Evolutionary conservation across 2,329 filamentous ascomycete species (phyloP), one percentile per base, ranked within the genome.

Genomic region (Tolypocladium paradoxum): DNA sequence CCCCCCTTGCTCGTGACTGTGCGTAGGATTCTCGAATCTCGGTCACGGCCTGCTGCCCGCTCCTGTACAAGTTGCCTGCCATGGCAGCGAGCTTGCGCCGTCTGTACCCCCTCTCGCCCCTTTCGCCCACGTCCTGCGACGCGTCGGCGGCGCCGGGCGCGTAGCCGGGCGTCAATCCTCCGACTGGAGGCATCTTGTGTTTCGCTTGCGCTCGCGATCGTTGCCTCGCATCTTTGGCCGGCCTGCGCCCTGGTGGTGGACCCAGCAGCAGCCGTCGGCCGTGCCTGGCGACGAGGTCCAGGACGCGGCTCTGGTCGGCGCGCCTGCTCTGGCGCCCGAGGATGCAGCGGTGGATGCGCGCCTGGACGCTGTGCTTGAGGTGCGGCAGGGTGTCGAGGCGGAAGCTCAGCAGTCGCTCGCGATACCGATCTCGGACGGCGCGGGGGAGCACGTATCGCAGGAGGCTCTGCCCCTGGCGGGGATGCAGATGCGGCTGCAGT

Each of bases 81-180:
- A 83, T 75, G 45, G 78, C 79, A 3, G 87, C 88, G 45, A 96
- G 73, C 74, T 86, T 95, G 68, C 79, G 86, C 61, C 92, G 78
- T 58, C 89, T 76, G n/a, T 82, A 78, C 1, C 90, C 90, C 36
- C 80, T 77, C 70, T 90, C 81, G 20, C 73, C 70, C 37, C 68
- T 55, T 37, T 62, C 61, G 6, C 55, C 55, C 35, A 57, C 54
- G 54, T 63, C 62, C 40, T 62, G 57, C 29, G 56, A 53, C 6
- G 61, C 58, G 49, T 68, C 54, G 59, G 65, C 60, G 6, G 57
- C 49, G 40, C 57, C 56, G 24, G 61, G 60, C 46, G 64, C 57
- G 62, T 71, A 64, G 53, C 61, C 61, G 51, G 59, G 58, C 53
- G 58, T 59, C 35, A 57, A 53, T 45, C 53, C 61, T 54, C 54